phyloP scores from a whole-genome alignment of 2,329 filamentous ascomycete species.

The Niveomyces coronatus region DNA sequence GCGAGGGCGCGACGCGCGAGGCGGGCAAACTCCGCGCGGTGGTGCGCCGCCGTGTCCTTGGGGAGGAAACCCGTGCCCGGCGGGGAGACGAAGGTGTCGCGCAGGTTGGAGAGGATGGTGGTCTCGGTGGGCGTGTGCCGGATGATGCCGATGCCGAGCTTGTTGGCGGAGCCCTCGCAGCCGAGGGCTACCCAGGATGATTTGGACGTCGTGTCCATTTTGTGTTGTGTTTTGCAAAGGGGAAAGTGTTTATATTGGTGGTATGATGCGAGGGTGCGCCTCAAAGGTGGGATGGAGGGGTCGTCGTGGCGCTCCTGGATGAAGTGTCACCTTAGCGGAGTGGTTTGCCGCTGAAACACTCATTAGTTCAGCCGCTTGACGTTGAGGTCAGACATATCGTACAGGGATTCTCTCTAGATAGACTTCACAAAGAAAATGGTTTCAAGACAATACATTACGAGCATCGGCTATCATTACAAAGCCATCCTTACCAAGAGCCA shows the following conservation, averaged over 20 bases:
- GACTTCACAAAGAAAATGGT: no score
- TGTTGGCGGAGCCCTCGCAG: constrained; percentile 91
- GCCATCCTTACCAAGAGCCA: background rate
- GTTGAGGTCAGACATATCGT: no score
- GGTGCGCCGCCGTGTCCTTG: constrained; percentile 90
- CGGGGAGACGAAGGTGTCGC: constrained; percentile 86
- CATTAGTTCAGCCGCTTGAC: no score
- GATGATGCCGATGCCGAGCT: constrained; percentile 89
- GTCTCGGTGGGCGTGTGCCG: constrained; percentile 52
- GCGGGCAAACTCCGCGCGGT: constrained; percentile 72
- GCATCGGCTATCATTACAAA: background rate
- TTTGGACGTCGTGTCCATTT: constrained; percentile 21
- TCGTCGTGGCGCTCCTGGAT: no score
- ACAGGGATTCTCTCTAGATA: no score
- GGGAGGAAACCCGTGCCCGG: constrained; percentile 91
- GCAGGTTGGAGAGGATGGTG: constrained; percentile 79
- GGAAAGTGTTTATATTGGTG: background rate
- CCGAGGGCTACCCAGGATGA: constrained; percentile 44
- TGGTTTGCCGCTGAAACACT: no score
- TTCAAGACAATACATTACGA: background rate
- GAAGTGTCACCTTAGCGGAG: no score
- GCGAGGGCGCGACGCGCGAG: constrained; percentile 72
- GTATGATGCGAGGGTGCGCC: background rate
- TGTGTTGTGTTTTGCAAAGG: constrained; percentile 1
- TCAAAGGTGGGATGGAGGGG: no score